Base-by-base conservation (phyloP, 1,139 yeast genomes). In the Scheffersomyces insectosa region DNA sequence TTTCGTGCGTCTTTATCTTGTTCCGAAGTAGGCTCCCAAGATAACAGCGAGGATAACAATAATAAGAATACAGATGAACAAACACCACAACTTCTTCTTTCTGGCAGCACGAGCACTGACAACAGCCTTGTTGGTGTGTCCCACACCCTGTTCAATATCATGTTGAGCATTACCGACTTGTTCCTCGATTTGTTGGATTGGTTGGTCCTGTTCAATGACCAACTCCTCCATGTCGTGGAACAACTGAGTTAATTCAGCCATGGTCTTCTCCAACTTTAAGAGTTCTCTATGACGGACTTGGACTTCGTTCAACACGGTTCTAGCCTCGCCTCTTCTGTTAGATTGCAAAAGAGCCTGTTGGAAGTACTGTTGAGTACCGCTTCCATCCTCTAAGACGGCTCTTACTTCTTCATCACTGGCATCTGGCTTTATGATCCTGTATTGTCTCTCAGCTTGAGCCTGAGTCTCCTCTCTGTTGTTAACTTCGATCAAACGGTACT, bases 211-310 rank as follows among this genome's bases (percentile, higher is more conserved):
- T 69, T 91, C 97, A 57, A 93, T 90, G 42, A 93, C 97, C 69
- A 93, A 77, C 61, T 89, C 90, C 71, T 93, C 97, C 96, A 93
- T 89, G 64, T 93, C 99, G 59, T 85, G 88, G 75, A 95, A 90
- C 61, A 93, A 80, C 71, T 88, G 96, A 37, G 96, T 89, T 65
- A 93, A 81, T 70, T 93, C 99, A 37, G 95, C 90, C 88, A 95
- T 89, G 46, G 97, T 87, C 70, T 88, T 85, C 70, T 91, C 98
- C 68, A 95, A 86, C 72, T 90, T 88, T 72, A 89, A 85, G 63
- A 95, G 82, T 71, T 93, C 99, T 62, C 88, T 85, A 73, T 95
- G 99, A 73, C 99, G 85, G 38, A 88, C 83, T 70, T 93, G 97
- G 43, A 95, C 99, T 69, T 95, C 99, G 58, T 89, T 88, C 57